These are phyloP conservation scores for Mucor circinelloides DNA, from an alignment of 371 early-diverging fungal species.

Conservation along the genomic window DNA sequence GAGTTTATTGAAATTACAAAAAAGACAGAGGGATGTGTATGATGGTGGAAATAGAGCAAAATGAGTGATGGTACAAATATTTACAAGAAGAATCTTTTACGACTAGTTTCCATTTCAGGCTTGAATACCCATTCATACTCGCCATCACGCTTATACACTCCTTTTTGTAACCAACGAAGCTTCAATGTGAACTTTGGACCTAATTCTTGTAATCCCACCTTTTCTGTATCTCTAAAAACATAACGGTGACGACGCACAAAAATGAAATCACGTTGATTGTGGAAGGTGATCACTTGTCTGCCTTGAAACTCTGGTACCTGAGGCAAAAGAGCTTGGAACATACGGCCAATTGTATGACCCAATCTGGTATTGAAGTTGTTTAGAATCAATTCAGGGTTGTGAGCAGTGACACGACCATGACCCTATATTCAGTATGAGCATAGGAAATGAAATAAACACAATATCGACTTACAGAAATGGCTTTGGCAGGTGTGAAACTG, in stretches of 20 bases:
- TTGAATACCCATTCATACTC: conserved; percentile 96
- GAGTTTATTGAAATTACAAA: conserved; percentile 1
- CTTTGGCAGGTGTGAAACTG: conserved; percentile 73
- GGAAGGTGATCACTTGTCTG: conserved; percentile 96
- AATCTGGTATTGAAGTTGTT: conserved; percentile 97
- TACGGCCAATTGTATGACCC: conserved; percentile 96
- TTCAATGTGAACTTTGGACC: conserved; percentile 98
- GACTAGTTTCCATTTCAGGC: conserved; percentile 85
- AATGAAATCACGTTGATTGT: conserved; percentile 99
- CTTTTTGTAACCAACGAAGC: conserved; percentile 93
- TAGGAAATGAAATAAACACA: not conserved
- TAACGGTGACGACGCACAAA: conserved; percentile 98
- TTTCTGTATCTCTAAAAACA: conserved; percentile 88
- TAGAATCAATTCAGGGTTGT: conserved; percentile 96
- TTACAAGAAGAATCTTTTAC: conserved; percentile 81
- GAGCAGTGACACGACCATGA: conserved; percentile 82
- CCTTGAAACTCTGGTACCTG: conserved; percentile 96
- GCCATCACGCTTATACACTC: conserved; percentile 88
- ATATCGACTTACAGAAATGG: conserved; percentile 65
- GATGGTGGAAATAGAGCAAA: not conserved
- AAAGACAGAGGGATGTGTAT: not conserved
- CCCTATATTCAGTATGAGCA: conserved; percentile 44
- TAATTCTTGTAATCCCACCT: conserved; percentile 91
- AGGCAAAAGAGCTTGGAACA: conserved; percentile 96
- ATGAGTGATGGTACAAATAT: not conserved